phyloP scores from a whole-genome alignment of 192 early-diverging fungal genomes.

The Dissophora globulifera region DNA sequence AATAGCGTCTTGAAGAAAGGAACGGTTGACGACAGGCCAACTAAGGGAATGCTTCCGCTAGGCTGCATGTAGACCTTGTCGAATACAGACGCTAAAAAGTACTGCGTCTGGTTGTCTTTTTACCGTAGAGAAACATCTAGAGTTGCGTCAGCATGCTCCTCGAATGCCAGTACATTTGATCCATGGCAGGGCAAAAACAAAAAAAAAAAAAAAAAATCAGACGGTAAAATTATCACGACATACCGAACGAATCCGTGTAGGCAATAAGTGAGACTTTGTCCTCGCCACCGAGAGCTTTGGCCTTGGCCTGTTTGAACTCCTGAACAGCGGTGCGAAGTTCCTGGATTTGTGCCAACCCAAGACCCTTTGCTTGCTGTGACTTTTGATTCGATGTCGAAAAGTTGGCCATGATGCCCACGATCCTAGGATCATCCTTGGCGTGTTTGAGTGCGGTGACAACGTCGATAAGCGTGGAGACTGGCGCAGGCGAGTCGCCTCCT shows the following conservation, averaged over 20 bases:
- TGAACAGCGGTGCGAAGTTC: slow-evolving; percentile 67
- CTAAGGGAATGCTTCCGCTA: slow-evolving; percentile 65
- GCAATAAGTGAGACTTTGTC: slow-evolving; percentile 63
- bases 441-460: slow-evolving; percentile 57
- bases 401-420: slow-evolving; percentile 58
- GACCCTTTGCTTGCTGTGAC: slow-evolving; percentile 12
- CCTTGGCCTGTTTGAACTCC: slow-evolving; percentile 63
- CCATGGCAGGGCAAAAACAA: no score
- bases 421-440: slow-evolving; percentile 61
- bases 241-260: slow-evolving; percentile 75
- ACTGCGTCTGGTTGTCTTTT: slow-evolving; percentile 67
- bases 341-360: slow-evolving; percentile 70
- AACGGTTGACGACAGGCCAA: slow-evolving; percentile 61
- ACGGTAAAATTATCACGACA: no score
- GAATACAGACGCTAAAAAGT: slow-evolving; percentile 74
- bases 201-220: no score
- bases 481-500: slow-evolving; percentile 25
- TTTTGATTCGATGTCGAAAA: slow-evolving; percentile 37
- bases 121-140: background rate
- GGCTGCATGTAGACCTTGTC: slow-evolving; percentile 73
- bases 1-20: slow-evolving; percentile 69
- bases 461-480: slow-evolving; percentile 50
- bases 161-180: no score
- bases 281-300: slow-evolving; percentile 54
- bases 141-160: no score